Base-by-base conservation (phyloP, 2,329 filamentous ascomycete genomes). In the Fusarium scirpi region DNA sequence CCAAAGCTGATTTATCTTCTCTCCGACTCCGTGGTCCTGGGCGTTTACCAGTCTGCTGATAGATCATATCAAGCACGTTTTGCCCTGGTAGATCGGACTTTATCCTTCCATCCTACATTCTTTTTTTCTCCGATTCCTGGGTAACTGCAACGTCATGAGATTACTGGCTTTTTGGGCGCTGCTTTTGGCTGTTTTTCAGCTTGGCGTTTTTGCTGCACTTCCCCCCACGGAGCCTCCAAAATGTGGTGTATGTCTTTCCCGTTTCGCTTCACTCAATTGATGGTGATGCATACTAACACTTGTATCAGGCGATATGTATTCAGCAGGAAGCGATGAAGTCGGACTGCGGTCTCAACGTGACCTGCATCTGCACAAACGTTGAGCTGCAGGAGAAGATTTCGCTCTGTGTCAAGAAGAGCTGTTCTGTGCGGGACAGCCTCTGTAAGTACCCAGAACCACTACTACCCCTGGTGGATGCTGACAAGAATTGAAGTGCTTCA, bases 181-280 rank as follows among this genome's bases (percentile, higher is more conserved):
- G 46, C 24, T 59, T 8, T 62, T 72, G 55, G 63, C 55, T 15
- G 41, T 40, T 22, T 58, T 70, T 16, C 69, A 70, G 55, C 38
- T 51, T 46, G 66, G 67, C 10, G 63, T 45, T 12, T 57, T 41
- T 60, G 70, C 69, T 48, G 60, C 56, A 20, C 58, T 55, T n/a
- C 34, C 44, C n/a, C 41, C 62, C 8, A 47, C 47, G n/a, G 48
- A 53, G 32, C 66, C 67, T 49, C 70, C 69, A 8, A 49, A 44
- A 22, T 71, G 70, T 59, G 67, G 61, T 47, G 64, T 67, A 29
- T 24, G 64, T 6, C 25, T 56, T 49, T 9, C 38, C 5, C 6
- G 5, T 24, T 32, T 30, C 40, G 10, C 11, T 27, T 30, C 40
- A 18, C 8, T 27, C 41, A 20, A 47, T 5, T 60, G 56, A 49